Evolutionary conservation across 495 filamentous ascomycete species (phyloP).

Genomic region (Penicillium daleae): DNA sequence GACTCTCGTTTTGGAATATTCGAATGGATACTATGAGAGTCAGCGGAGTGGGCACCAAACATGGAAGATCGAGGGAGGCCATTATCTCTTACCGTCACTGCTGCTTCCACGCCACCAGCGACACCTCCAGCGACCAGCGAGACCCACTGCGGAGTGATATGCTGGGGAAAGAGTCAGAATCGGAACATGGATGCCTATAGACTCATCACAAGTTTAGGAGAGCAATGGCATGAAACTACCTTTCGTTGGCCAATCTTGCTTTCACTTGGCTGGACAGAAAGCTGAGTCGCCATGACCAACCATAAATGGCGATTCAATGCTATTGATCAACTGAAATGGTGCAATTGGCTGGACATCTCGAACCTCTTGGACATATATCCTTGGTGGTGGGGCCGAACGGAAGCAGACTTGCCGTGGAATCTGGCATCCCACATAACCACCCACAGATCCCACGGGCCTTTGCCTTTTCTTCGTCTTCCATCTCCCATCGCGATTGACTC

Average conservation of each 20-base stretch:
- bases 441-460: neutral
- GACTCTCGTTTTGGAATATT: slow-evolving; percentile 68
- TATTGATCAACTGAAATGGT: neutral
- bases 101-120: slow-evolving; percentile 59
- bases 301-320: neutral
- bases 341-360: neutral
- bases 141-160: slow-evolving; percentile 37
- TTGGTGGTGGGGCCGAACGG: slow-evolving; percentile 11
- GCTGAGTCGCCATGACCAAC: neutral
- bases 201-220: neutral
- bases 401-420: slow-evolving; percentile 23
- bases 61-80: neutral
- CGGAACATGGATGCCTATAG: neutral
- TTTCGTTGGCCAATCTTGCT: neutral
- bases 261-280: slow-evolving; percentile 3
- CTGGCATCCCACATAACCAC: neutral
- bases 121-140: slow-evolving; percentile 58
- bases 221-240: neutral
- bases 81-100: slow-evolving; percentile 43
- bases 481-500: neutral
- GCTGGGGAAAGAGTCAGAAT: neutral
- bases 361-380: neutral
- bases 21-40: slow-evolving; percentile 61
- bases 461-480: slow-evolving; percentile 3
- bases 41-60: neutral